Base-by-base conservation (phyloP, 495 filamentous ascomycete species). In the Tuber microsphaerosporum region DNA sequence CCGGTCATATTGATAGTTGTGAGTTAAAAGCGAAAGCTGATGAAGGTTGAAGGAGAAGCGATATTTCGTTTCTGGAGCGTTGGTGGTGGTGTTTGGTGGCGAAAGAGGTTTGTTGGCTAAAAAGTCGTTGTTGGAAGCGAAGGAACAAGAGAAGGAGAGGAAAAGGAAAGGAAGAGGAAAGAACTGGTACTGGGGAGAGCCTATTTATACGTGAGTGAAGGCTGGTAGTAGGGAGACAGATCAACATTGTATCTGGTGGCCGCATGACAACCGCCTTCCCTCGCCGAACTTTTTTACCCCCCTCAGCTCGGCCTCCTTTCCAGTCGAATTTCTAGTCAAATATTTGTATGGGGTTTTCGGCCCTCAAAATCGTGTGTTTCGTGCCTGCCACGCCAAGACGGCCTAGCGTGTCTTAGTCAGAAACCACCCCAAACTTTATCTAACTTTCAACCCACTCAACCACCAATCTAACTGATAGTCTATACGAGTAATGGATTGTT, bases 1-100 rank as follows among this genome's bases (percentile, higher is more conserved):
- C 93, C 93, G 93, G 93, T 94, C 93, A 97, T 97, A 79, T 85
- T 93, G 88, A 84, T 45, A 73, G 75, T 83, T 75, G 56, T 65
- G 16, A 31, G 26, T 65, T 65, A 65, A 65, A 65, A 34, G 14
- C 26, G 56, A 65, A 65, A 31, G 56, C 56, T 65, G 6, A 17
- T 65, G 26, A 34, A 34, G 12, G 56, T 34, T 65, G 26, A 65
- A 65, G 16, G 14, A 34, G 56, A 65, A 65, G 14, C 26, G 26
- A 65, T 65, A 17, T 34, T 65, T 65, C 26, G 56, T 65, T 34
- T 65, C 56, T 19, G 17, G 6, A 34, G 26, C 79, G 73, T 81
- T 79, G 68, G 81, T 82, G 83, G 82, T 83, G 84, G 84, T 79
- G 83, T 82, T 82, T 56, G 8, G 19, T 83, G 75, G 77, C 76